Base-by-base conservation (phyloP, 371 early-diverging fungal genomes). In the Lichtheimia corymbifera region DNA sequence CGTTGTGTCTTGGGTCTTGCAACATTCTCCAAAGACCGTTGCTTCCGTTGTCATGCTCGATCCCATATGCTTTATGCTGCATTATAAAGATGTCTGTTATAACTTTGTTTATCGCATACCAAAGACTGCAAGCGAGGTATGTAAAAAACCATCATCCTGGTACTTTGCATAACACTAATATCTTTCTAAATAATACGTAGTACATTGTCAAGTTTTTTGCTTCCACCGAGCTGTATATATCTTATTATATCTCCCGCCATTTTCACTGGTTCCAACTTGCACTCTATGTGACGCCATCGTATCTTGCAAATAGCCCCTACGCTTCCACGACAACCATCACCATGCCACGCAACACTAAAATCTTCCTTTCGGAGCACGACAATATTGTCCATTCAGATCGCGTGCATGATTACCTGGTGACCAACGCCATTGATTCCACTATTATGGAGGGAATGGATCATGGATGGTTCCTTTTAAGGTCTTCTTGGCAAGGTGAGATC, bases 51-150 rank as follows among this genome's bases (percentile, higher is more conserved):
- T 87, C 2, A 63, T 91, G 52, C 51, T 85, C 0, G 91, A 91
- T 47, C 89, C 91, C 9, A 83, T 91, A 61, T 84, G 85, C 43
- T 91, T 91, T 65, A 73, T 87, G 75, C 71, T 86, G 6, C 87
- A 87, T 67, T 78, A 88, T 58, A 75, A 78, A 28, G 80, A 83
- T 25, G 73, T 90, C 43, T 87, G 88, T 24, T 72, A 73, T 49
- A 89, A 88, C 58, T 91, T 91, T 73, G 87, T 88, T 5, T 84
- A 88, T 60, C 73, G 89, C 15, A 62, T 69, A 0, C 91, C 91
- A 0, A 70, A 70, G 11, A 79, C 79, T 4, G 87, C 88, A 11
- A 82, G 80, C 57, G 79, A 91, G 73, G 74, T 74, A 66, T 22
- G 22, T 17, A n/a, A 22, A 47, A 2, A 11, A 35, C 9, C 35